Evolutionary conservation across 163 green algal genomes (phyloP).

Genomic region (Smithsoniella earleae): DNA sequence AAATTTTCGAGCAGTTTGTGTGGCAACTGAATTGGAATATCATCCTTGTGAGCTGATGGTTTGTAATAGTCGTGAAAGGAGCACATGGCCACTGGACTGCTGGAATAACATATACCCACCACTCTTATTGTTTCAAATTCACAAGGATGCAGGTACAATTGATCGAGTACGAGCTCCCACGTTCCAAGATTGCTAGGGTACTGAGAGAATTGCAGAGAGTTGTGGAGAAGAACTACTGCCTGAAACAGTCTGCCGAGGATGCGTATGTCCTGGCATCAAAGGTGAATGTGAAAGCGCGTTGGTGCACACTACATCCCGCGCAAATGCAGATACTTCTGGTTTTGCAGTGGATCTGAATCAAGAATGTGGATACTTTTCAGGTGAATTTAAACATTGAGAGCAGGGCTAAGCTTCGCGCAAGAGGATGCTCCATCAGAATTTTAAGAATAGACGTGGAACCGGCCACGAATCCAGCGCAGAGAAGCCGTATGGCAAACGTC

Average conservation of each 20-base stretch:
- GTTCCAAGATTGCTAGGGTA: constrained; percentile 90
- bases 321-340: no score
- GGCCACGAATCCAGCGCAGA: constrained; percentile 74
- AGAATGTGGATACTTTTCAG: constrained; percentile 29
- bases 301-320: no score
- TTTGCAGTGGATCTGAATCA: no score
- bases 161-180: constrained; percentile 97
- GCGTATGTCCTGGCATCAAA: constrained; percentile 85
- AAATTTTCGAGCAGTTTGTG: no score
- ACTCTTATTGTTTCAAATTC: no score
- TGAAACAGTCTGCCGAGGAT: constrained; percentile 66
- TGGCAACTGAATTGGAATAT: no score
- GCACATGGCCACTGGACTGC: no score
- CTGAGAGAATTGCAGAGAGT: constrained; percentile 93
- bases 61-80: no score
- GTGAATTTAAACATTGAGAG: constrained; percentile 77
- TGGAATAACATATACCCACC: no score
- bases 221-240: constrained; percentile 98
- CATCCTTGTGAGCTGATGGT: no score
- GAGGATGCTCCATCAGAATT: neutral
- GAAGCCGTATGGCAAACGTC: constrained; percentile 77
- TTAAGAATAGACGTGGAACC: constrained; percentile 43
- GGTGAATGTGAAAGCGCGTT: no score
- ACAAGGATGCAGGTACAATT: constrained; percentile 64
- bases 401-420: constrained; percentile 56